Base-by-base conservation (phyloP, 306 rosid species). In the Casuarina cunninghamiana region DNA sequence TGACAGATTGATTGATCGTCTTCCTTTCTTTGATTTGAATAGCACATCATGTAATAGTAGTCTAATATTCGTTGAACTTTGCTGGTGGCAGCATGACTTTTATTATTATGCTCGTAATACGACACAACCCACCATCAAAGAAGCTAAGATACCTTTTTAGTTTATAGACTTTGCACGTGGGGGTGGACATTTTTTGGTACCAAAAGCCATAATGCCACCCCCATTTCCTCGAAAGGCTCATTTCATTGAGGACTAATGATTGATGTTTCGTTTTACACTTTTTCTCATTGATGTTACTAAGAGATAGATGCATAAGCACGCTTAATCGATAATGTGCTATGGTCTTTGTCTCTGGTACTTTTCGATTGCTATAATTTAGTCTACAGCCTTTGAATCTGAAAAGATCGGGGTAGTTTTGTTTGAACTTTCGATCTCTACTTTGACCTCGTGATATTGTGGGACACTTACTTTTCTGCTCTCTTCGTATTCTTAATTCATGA, bases 111-210 rank as follows among this genome's bases (percentile, higher is more conserved):
- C 43, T 77, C 77, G 78, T 76, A 81, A 82, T 75, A 83, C 76
- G 88, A 82, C 80, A 78, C 75, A 72, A 76, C 69, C 83, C 74
- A 67, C 37, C 58, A 38, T 46, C 63, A 79, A 77, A 78, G 58
- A 70, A 53, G 50, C 74, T 66, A 80, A 79, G 76, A 15, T 71
- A 58, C 37, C 72, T 53, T 71, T 73, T 50, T 42, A 77, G 72
- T 77, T 85, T 63, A 66, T 81, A 70, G 87, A 82, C 55, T 70
- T 80, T 84, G 81, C 85, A 83, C 43, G 90, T 82, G 86, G 89
- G 89, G 88, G 75, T 69, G 76, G 77, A 50, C 75, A 57, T 49
- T 55, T 57, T 21, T 57, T 72, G 75, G 41, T 26, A 15, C 79
- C 69, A 45, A 57, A 39, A 65, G 79, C 6, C 38, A 12, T 37